These are phyloP conservation scores for Huntiella moniliformis DNA, from an alignment of 2,329 filamentous ascomycete species.

Conservation along the genomic window DNA sequence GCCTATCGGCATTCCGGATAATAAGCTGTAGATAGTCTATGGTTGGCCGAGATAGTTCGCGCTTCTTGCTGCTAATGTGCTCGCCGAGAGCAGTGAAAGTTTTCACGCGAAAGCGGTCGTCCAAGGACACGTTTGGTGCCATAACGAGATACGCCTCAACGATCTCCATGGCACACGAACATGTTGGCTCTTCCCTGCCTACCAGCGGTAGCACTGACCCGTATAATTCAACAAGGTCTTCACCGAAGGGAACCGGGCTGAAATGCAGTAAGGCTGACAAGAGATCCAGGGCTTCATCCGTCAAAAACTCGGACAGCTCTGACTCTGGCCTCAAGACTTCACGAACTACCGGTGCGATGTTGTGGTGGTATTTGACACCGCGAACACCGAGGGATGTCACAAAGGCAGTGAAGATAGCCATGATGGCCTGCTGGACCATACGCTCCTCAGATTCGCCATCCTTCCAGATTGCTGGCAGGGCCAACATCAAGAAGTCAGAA, in stretches of 20 bases:
- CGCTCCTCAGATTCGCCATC: conserved; percentile 63
- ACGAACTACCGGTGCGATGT: conserved; percentile 66
- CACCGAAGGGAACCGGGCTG: conserved; percentile 40
- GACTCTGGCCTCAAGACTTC: conserved; percentile 63
- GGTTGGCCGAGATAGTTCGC: conserved; percentile 39
- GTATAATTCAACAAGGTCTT: conserved; percentile 43
- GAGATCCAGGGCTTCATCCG: conserved; percentile 81
- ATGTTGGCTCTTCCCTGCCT: conserved; percentile 44
- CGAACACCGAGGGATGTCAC: conserved; percentile 69
- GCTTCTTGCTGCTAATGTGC: conserved; percentile 32
- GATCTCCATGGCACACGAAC: conserved; percentile 42
- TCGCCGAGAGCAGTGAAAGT: conserved; percentile 30
- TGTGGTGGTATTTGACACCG: conserved; percentile 57
- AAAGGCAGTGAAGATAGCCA: conserved; percentile 67
- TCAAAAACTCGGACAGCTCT: conserved; percentile 58
- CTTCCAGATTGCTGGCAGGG: conserved; percentile 70
- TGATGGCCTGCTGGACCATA: conserved; percentile 82
- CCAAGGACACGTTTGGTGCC: conserved; percentile 46
- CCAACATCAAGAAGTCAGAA: conserved; percentile 63
- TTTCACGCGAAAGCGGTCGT: conserved; percentile 32
- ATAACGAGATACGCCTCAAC: conserved; percentile 53
- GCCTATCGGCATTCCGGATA: conserved; percentile 40
- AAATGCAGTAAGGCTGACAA: conserved; percentile 61
- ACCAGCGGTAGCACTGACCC: conserved; percentile 47
- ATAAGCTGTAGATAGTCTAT: conserved; percentile 45